Conservation (phyloP, 163 green algal species). For the Trebouxia gelatinosa region DNA sequence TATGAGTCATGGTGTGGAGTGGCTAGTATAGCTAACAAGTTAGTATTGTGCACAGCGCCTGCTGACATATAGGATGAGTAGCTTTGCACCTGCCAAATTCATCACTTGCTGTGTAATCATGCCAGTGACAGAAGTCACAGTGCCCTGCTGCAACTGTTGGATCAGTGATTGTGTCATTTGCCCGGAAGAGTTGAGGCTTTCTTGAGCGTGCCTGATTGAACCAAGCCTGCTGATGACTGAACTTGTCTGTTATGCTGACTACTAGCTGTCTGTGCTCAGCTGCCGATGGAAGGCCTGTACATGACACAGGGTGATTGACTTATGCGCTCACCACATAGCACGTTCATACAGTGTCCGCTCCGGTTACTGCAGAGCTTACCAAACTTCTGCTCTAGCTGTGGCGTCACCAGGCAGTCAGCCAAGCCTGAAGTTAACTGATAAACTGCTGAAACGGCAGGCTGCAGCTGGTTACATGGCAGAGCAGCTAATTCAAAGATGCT, state of each 20-base stretch:
- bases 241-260: constrained; percentile 38
- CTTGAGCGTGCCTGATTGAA: constrained; percentile 67
- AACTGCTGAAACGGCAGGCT: neutral
- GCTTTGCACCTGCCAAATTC: constrained; percentile 50
- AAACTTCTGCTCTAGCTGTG: constrained; percentile 2
- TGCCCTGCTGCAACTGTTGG: constrained; percentile 42
- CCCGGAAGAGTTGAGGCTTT: constrained; percentile 79
- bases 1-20: neutral
- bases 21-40: neutral
- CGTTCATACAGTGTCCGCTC: too few relatives aligned
- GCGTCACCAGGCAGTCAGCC: neutral
- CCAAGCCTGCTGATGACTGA: constrained; percentile 50
- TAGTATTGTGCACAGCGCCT: neutral
- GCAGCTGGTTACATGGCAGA: neutral
- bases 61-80: neutral
- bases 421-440: neutral
- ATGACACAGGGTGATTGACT: neutral
- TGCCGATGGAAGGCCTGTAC: neutral
- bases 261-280: constrained; percentile 36
- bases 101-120: constrained; percentile 62
- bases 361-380: neutral
- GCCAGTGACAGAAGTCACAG: constrained; percentile 80
- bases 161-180: constrained; percentile 39
- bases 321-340: too few relatives aligned
- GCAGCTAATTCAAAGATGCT: neutral